Conservation (phyloP, 2,329 filamentous ascomycete species). For the Fusarium liriodendri region DNA sequence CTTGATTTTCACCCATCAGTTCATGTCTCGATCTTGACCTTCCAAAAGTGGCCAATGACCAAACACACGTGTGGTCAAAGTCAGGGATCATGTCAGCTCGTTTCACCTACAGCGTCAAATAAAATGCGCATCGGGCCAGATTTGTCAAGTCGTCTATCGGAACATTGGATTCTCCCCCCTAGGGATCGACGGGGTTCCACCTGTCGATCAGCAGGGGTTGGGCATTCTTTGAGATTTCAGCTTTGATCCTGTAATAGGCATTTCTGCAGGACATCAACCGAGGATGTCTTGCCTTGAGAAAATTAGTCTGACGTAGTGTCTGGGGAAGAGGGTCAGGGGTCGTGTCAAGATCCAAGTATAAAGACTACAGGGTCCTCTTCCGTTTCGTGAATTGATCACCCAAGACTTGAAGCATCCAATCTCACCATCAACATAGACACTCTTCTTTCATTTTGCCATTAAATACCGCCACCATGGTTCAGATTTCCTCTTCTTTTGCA, state of each 20-base stretch:
- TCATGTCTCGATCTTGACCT: neutral
- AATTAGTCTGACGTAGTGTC: constrained; percentile 1
- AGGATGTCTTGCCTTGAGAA: neutral
- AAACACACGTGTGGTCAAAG: neutral
- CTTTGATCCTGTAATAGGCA: constrained; percentile 4
- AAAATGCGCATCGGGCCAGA: neutral
- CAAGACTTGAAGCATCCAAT: neutral
- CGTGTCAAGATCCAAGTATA: neutral
- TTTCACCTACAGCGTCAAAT: constrained; percentile 7
- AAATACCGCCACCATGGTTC: constrained; percentile 9
- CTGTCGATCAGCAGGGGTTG: neutral
- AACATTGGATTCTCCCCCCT: neutral
- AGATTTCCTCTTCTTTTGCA: neutral
- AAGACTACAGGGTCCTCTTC: no score
- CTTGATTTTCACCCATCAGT: neutral
- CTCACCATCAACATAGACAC: neutral
- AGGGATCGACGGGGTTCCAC: constrained; percentile 4
- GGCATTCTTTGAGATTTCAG: constrained; percentile 13
- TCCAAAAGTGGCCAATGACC: neutral
- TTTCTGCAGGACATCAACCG: neutral
- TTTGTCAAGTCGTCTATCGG: neutral
- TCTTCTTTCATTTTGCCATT: neutral
- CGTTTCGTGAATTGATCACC: no score
- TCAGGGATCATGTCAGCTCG: constrained; percentile 5
- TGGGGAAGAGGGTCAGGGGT: neutral